Base-by-base conservation (phyloP, 805 yeast species). In the Pichia occidentalis region DNA sequence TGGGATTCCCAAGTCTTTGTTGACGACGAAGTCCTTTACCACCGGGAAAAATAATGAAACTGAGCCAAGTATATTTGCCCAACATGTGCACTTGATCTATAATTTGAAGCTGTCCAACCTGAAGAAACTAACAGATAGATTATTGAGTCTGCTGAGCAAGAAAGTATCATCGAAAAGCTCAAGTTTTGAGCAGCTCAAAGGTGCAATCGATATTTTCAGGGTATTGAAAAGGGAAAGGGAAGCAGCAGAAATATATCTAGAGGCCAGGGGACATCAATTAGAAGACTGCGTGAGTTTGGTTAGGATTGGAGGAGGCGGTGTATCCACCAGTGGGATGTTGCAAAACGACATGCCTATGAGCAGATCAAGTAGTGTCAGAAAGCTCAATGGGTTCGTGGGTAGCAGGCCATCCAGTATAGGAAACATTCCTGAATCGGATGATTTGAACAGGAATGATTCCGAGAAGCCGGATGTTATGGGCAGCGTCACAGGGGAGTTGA, bases 301-400 rank as follows among this genome's bases (percentile, higher is more conserved):
- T 28, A 72, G 68, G 36, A 67, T 77, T 43, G 68, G 74, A 26
- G 80, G 83, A 4, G 77, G 73, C 39, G 56, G 80, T 36, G 82
- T 73, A 59, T 35, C 34, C 12, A 29, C 50, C n/a, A 39, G 32
- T 7, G 10, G 18, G n/a, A 16, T n/a, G 18, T 4, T 7, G 3
- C 21, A 16, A 17, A 9, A 5, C 13, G 34, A 21, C 9, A 25
- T 25, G 10, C 10, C 29, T 3, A 24, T 39, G 14, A 34, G 39
- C 21, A 34, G 43, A 31, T 39, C 43, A 1, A 11, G 18, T 19
- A 39, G 43, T 18, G 25, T 33, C 2, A 31, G 23, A 23, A n/a
- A n/a, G 5, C n/a, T 35, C 7, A 21, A 13, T 28, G 34, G 24
- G 14, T 9, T 34, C 4, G 20, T 6, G 12, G 30, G 34, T 21